phyloP scores from a whole-genome alignment of 371 early-diverging fungal genomes.

The Mycotypha africana region DNA sequence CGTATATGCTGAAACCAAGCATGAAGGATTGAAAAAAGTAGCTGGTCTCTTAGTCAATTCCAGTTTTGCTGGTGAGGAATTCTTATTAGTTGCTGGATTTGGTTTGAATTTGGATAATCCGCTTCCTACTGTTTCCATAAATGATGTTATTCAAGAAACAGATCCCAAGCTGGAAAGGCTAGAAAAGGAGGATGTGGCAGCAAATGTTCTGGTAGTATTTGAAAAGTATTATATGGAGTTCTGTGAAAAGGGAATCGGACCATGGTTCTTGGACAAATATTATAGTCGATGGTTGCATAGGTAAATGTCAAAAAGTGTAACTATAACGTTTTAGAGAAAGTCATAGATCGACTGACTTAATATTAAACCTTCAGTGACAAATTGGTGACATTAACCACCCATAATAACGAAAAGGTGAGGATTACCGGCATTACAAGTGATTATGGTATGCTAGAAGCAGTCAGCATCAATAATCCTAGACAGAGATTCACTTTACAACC shows the following conservation, averaged over 20 bases:
- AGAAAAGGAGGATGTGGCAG: slow-evolving; percentile 65
- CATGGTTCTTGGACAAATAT: slow-evolving; percentile 65
- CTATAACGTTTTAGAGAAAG: slow-evolving; percentile 53
- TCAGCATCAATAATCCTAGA: slow-evolving; percentile 46
- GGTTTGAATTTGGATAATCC: slow-evolving; percentile 81
- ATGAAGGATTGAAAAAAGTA: slow-evolving; percentile 53
- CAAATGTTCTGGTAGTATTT: slow-evolving; percentile 66
- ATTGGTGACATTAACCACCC: slow-evolving; percentile 59
- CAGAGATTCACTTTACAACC: slow-evolving; percentile 76
- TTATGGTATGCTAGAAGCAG: slow-evolving; percentile 68
- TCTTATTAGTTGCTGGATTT: slow-evolving; percentile 69
- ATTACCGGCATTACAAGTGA: slow-evolving; percentile 73
- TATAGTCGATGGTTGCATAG: slow-evolving; percentile 82
- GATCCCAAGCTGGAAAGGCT: slow-evolving; percentile 23
- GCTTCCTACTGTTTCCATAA: slow-evolving; percentile 78
- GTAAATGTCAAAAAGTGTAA: slow-evolving; percentile 21
- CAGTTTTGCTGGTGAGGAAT: slow-evolving; percentile 56
- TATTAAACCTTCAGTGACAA: slow-evolving; percentile 79
- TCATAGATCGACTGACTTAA: no score
- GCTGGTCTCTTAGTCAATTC: slow-evolving; percentile 87
- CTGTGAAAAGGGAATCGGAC: slow-evolving; percentile 58
- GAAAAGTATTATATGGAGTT: slow-evolving; percentile 67
- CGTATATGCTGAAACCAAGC: slow-evolving; percentile 57
- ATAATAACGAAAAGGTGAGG: slow-evolving; percentile 46
- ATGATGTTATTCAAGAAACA: slow-evolving; percentile 67